phyloP scores from a whole-genome alignment of 169 alveolate species.

The Plasmodium chabaudi region DNA sequence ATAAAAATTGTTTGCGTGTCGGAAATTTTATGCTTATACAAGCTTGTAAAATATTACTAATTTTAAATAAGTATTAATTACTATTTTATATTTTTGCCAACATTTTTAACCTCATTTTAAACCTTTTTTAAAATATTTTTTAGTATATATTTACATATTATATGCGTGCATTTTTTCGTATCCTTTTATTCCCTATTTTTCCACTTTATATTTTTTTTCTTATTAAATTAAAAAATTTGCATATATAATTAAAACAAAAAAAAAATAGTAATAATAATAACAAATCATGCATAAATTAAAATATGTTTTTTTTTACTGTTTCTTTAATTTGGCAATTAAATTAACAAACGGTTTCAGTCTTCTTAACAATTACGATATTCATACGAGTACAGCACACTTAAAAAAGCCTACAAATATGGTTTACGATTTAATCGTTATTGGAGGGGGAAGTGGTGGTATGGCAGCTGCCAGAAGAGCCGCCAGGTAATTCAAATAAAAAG shows the following conservation, averaged over 20 bases:
- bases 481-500: slow-evolving; percentile 23
- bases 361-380: slow-evolving; percentile 14
- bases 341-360: slow-evolving; percentile 53
- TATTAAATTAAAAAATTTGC: not conserved
- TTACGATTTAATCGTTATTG: slow-evolving; percentile 87
- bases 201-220: not conserved
- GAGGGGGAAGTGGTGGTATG: slow-evolving; percentile 93
- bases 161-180: not conserved
- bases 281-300: slow-evolving; percentile 28
- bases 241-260: not conserved
- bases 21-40: slow-evolving; percentile 4
- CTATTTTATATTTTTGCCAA: not conserved
- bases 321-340: slow-evolving; percentile 24
- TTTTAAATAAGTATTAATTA: slow-evolving; percentile 34
- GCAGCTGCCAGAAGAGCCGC: slow-evolving; percentile 86
- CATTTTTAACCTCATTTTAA: slow-evolving; percentile 6
- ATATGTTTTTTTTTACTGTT: slow-evolving; percentile 21
- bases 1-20: not conserved
- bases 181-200: not conserved
- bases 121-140: not conserved
- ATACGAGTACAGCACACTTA: slow-evolving; percentile 24
- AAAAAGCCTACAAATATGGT: slow-evolving; percentile 59
- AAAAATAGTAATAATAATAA: not conserved
- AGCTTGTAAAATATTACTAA: slow-evolving; percentile 10
- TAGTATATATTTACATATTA: not conserved